Evolutionary conservation across 148 eudicot genomes (phyloP).

Genomic region (Heliamphora exappendiculata): DNA sequence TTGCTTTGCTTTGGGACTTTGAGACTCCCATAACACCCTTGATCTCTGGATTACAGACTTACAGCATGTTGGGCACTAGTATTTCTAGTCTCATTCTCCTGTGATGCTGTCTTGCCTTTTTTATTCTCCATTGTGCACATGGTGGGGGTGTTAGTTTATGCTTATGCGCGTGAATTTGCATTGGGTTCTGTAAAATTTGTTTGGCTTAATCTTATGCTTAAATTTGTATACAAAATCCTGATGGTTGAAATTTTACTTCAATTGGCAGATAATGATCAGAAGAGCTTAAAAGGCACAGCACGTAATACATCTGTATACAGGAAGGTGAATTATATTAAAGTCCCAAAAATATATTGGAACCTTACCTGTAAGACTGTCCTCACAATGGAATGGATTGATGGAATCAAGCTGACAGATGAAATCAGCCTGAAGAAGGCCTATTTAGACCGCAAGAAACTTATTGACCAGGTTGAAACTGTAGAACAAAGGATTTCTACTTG

Average conservation of each 20-base stretch:
- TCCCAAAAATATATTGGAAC: constrained; percentile 91
- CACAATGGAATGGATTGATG: constrained; percentile 98
- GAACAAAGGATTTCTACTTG: not conserved
- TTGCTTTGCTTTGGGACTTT: not conserved
- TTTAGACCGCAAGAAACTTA: constrained; percentile 67
- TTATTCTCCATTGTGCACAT: not conserved
- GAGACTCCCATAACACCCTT: no score
- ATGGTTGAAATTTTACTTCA: not conserved
- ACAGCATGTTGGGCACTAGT: not conserved
- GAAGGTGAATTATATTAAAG: constrained; percentile 45
- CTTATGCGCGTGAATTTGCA: constrained; percentile 4
- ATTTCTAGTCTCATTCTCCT: not conserved
- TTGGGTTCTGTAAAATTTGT: not conserved
- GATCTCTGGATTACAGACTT: not conserved
- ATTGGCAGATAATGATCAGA: constrained; percentile 31
- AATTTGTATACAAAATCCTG: not conserved
- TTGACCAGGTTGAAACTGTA: constrained; percentile 60
- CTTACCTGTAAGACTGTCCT: constrained; percentile 83
- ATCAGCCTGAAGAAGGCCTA: constrained; percentile 41
- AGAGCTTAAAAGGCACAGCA: constrained; percentile 20
- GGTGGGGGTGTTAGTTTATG: not conserved
- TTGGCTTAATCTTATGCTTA: not conserved
- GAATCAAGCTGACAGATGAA: constrained; percentile 88
- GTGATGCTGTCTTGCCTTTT: not conserved
- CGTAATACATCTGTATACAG: constrained; percentile 18